Percentiles rank a stretch among this genome's conserved stretches.
Evolutionary conservation across 1,284 basidiomycete species (phyloP).

Genomic region (Ganoderma lingzhi): DNA sequence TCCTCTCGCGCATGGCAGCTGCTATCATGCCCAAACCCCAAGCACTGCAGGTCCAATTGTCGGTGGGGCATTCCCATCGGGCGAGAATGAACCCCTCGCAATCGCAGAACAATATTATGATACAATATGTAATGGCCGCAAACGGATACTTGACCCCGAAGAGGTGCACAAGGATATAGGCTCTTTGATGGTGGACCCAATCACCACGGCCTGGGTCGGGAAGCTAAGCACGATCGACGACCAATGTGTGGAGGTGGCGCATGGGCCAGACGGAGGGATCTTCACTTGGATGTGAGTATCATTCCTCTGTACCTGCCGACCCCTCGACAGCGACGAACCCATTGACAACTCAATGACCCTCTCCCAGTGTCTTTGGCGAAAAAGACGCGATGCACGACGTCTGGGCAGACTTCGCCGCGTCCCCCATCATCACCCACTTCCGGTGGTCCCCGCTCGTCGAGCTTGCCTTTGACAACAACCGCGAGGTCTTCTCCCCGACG

Average conservation of each 20-base stretch:
- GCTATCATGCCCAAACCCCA: neutral
- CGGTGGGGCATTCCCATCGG: conserved; percentile 45
- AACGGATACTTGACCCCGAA: conserved; percentile 36
- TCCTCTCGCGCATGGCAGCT: neutral
- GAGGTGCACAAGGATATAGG: conserved; percentile 28
- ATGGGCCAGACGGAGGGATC: conserved; percentile 38
- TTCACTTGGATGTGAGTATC: conserved; percentile 56
- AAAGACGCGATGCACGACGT: conserved; percentile 54
- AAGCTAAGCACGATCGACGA: conserved; percentile 56
- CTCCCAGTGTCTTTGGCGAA: conserved; percentile 61
- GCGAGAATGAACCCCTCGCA: conserved; percentile 42
- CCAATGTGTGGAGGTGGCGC: conserved; percentile 33
- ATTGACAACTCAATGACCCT: neutral
- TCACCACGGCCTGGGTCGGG: conserved; percentile 61
- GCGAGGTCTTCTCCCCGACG: conserved; percentile 41
- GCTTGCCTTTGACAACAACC: conserved; percentile 51
- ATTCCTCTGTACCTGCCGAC: neutral
- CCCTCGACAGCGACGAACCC: neutral
- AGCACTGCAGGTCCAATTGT: conserved; percentile 47
- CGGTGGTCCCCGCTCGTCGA: conserved; percentile 69
- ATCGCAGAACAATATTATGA: conserved; percentile 47
- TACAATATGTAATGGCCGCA: conserved; percentile 44
- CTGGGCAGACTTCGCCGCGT: conserved; percentile 51
- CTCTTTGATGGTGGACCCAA: conserved; percentile 24
- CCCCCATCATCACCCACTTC: conserved; percentile 61